A percentile compares a stretch with the other conserved stretches of the same genome.
These are phyloP conservation scores for Volvox reticuliferus DNA, from an alignment of 139 green algal species.

Conservation along the genomic window DNA sequence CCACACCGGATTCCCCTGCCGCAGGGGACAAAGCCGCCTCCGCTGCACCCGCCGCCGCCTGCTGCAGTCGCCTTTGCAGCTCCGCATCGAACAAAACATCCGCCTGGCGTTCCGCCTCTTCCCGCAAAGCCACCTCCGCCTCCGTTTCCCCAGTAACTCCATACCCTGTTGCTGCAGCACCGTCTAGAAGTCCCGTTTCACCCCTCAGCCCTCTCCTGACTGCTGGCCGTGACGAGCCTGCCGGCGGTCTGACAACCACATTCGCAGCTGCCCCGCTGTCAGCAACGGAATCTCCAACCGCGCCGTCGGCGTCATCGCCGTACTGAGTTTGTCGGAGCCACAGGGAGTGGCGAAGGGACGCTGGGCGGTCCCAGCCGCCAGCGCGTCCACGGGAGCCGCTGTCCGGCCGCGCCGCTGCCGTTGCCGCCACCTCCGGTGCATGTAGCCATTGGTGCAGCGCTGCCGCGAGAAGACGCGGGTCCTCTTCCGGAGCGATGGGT, in stretches of 20 bases:
- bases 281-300: neutral
- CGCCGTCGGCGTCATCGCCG: neutral
- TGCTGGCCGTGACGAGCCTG: neutral
- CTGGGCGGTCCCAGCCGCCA: neutral
- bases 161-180: neutral
- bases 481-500: neutral
- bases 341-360: neutral
- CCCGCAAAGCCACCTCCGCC: conserved; percentile 2
- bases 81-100: conserved; percentile 16
- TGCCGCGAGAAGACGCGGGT: neutral
- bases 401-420: neutral
- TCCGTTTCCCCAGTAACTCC: neutral
- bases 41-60: neutral
- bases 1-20: too few relatives aligned
- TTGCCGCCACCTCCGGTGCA: neutral
- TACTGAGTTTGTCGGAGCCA: neutral
- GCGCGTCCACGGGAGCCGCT: neutral
- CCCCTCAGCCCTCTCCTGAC: neutral
- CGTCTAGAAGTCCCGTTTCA: neutral
- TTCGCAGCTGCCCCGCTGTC: neutral
- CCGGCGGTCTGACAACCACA: neutral
- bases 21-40: too few relatives aligned
- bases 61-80: conserved; percentile 26
- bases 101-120: conserved; percentile 1
- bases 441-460: conserved; percentile 15